Conservation (phyloP, 176 grass and related monocot species). For the Canna indica region DNA sequence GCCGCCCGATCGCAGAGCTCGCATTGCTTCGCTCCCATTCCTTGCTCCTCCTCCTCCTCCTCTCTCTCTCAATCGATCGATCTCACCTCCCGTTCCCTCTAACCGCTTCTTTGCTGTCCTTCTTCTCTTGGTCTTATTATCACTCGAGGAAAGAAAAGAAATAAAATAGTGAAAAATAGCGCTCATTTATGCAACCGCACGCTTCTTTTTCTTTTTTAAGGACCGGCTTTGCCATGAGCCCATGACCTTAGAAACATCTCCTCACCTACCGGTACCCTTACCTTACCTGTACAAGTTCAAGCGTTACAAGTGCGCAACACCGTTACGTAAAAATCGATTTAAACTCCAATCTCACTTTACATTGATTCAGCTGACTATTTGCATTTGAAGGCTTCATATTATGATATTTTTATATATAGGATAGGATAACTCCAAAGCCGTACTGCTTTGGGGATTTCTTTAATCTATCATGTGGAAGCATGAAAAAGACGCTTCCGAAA, state of each 20-base stretch:
- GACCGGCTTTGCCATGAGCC: background rate
- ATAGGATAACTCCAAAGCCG: background rate
- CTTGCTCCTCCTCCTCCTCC: background rate
- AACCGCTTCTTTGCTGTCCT: background rate
- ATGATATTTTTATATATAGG: too few species aligned
- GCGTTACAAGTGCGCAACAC: too few species aligned
- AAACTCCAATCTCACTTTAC: background rate
- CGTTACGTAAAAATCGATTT: too few species aligned
- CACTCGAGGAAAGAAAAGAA: background rate
- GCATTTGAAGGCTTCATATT: too few species aligned
- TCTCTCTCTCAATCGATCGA: background rate
- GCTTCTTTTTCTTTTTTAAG: background rate
- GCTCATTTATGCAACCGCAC: background rate
- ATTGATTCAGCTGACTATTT: too few species aligned
- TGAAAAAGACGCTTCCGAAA: background rate
- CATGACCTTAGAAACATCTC: background rate
- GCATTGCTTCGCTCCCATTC: constrained; percentile 20
- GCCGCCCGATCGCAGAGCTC: constrained; percentile 42
- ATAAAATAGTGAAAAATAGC: background rate
- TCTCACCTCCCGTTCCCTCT: background rate
- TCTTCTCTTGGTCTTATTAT: background rate
- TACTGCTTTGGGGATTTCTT: background rate
- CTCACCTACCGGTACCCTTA: background rate
- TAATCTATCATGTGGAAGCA: background rate
- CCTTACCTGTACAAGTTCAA: background rate